Evolutionary conservation across 169 alveolate species (phyloP), one percentile per base, ranked within the genome.

Genomic region (Eimeria maxima): DNA sequence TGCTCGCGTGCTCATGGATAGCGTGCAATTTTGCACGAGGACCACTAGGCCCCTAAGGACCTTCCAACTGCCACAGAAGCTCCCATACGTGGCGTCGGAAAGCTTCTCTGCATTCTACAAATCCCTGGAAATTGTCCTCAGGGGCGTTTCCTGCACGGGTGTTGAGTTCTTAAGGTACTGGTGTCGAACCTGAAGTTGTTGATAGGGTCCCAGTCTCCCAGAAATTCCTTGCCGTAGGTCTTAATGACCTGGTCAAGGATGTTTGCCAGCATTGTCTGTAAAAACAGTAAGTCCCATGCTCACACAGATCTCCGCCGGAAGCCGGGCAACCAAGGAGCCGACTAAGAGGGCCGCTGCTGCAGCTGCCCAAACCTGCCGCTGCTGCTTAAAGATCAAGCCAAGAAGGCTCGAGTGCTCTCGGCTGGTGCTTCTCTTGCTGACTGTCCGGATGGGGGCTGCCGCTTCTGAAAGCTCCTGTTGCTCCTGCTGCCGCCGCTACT

Each of bases 131-230:
- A 27, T 45, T 5, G 20, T 27, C 7, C 50, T 33, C n/a, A 10
- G 45, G 38, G 93, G 80, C 20, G 33, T 60, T 7, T 63, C 4
- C 44, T 16, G 83, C 7, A 33, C 16, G 38, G 81, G 38, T n/a
- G 1, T 1, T 38, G 44, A 53, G 29, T 14, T 71, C 14, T 4
- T 29, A 4, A 5, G 50, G n/a, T n/a, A 71, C 53, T 33, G 27
- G 27, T 6, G 53, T 33, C 95, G 33, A 18, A 73, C 95, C 95
- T 76, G 91, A 97, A 91, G 76, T 97, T 96, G 78, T 96, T 97
- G 90, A 97, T 94, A 22, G 98, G 98, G 74, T 97, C 96, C 98
- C 98, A 97, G 73, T 97, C 97, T 80, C 97, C 98, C 14, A 97
- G 95, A 24, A 97, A 95, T 87, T 97, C 98, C 55, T 97, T 92